Evolutionary conservation across 306 rosid genomes (phyloP).

Genomic region (Rosa rugosa): DNA sequence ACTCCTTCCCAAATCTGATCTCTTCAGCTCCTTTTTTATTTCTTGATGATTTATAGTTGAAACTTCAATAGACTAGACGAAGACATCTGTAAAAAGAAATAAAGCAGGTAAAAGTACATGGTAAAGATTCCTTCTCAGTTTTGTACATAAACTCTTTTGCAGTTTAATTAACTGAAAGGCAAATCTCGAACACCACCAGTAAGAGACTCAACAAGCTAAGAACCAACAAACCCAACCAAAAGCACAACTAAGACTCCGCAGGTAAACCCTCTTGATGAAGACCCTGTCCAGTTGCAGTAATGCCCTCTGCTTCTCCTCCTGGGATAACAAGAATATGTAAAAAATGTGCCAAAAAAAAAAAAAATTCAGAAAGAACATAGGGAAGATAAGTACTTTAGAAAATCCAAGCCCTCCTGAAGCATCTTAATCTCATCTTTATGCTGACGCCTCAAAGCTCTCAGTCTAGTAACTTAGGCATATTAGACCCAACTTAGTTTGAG

Average conservation of each 20-base stretch:
- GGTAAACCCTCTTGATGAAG: background rate
- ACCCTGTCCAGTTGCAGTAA: conserved; percentile 68
- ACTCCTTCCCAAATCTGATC: too few species aligned
- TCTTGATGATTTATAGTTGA: too few species aligned
- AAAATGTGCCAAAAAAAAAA: background rate
- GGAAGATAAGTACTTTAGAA: conserved; percentile 63
- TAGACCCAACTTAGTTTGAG: too few species aligned
- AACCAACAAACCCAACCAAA: background rate
- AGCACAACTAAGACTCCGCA: background rate
- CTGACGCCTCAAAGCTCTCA: conserved; percentile 69
- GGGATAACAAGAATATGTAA: conserved; percentile 27
- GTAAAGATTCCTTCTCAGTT: background rate
- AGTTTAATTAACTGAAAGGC: too few species aligned
- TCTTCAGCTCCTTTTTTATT: too few species aligned
- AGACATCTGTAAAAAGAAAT: background rate
- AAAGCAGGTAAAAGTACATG: background rate
- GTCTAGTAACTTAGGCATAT: conserved; percentile 2
- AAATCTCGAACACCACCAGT: too few species aligned
- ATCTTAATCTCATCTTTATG: conserved; percentile 79
- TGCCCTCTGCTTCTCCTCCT: conserved; percentile 97
- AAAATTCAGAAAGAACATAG: conserved; percentile 18
- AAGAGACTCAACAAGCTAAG: background rate
- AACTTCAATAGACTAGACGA: too few species aligned
- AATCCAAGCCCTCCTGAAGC: conserved; percentile 82
- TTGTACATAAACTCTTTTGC: background rate